These are phyloP conservation scores for Quercus variabilis DNA, from an alignment of 306 rosid species.

Conservation along the genomic window DNA sequence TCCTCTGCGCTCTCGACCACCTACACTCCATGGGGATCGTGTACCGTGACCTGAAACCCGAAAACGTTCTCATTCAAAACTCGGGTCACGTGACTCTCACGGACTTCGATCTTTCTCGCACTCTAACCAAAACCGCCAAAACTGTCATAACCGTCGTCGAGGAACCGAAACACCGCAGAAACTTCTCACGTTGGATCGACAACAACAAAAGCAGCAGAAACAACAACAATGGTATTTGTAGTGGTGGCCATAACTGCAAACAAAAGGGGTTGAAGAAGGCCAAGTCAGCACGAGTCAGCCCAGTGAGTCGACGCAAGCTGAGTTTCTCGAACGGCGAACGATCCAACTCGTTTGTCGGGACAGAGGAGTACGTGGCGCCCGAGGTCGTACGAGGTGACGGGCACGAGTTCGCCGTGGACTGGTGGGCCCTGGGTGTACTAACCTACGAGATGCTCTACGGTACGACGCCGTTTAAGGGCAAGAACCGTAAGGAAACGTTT, in stretches of 20 bases:
- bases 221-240: too few relatives aligned
- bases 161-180: conserved; percentile 31
- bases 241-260: not conserved
- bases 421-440: conserved; percentile 90
- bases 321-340: conserved; percentile 70
- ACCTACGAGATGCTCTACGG: conserved; percentile 83
- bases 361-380: conserved; percentile 92
- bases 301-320: conserved; percentile 59
- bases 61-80: conserved; percentile 79
- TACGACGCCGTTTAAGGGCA: conserved; percentile 91
- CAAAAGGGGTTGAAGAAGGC: conserved; percentile 41
- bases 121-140: conserved; percentile 34
- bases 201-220: too few relatives aligned
- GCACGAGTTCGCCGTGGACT: conserved; percentile 89
- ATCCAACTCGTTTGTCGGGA: conserved; percentile 89
- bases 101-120: conserved; percentile 86
- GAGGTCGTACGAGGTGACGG: conserved; percentile 89
- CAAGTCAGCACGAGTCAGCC: conserved; percentile 76
- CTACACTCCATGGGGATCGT: conserved; percentile 74
- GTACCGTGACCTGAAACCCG: conserved; percentile 92
- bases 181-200: conserved; percentile 49
- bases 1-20: conserved; percentile 77
- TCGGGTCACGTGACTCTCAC: conserved; percentile 95
- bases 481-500: conserved; percentile 74
- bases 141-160: conserved; percentile 6